Evolutionary conservation across 129 eudicot genomes (phyloP).

Genomic region (Arctium lappa): DNA sequence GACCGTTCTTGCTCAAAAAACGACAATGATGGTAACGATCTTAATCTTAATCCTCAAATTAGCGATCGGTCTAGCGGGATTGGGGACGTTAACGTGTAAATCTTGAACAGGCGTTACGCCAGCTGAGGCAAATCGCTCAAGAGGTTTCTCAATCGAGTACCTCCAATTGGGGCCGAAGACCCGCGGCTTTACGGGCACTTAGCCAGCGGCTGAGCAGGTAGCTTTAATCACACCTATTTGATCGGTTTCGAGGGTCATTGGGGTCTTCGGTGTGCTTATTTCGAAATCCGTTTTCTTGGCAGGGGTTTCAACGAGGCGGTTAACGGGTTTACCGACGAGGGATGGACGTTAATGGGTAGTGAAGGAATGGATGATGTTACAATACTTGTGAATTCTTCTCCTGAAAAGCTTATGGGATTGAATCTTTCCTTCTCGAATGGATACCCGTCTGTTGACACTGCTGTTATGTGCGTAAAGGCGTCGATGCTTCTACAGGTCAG

Average conservation of each 20-base stretch:
- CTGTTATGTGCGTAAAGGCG: conserved; percentile 83
- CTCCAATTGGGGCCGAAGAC: conserved; percentile 83
- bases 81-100: background rate
- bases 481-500: conserved; percentile 96
- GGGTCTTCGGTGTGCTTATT: background rate
- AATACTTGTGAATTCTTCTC: conserved; percentile 82
- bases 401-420: conserved; percentile 75
- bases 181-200: conserved; percentile 87
- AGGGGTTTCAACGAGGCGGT: conserved; percentile 99
- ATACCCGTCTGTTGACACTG: conserved; percentile 60
- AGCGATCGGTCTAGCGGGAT: background rate
- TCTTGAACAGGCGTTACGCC: conserved; percentile 75
- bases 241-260: background rate
- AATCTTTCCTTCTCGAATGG: conserved; percentile 71
- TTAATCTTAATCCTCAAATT: background rate
- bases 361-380: conserved; percentile 88
- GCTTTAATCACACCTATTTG: background rate
- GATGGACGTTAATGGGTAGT: conserved; percentile 77
- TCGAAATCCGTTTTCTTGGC: background rate
- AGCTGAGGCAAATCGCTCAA: conserved; percentile 76
- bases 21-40: conserved; percentile 70
- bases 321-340: conserved; percentile 81
- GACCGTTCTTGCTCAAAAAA: conserved; percentile 74
- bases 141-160: conserved; percentile 79
- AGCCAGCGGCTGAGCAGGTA: conserved; percentile 85